Conservation (phyloP, 805 yeast genomes). For the Pichia exigua region DNA sequence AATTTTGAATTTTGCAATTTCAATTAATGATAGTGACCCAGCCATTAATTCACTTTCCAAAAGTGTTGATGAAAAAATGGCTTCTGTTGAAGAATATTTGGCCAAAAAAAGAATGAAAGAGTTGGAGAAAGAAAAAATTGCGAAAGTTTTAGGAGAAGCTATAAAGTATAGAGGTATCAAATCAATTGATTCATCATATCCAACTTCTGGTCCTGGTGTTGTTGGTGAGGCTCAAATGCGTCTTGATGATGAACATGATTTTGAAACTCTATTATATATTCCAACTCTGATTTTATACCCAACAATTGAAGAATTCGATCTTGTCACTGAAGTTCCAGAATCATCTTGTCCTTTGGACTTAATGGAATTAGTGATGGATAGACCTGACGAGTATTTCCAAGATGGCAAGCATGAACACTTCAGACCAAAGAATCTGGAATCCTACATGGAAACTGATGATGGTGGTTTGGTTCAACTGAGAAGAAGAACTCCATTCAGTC, state of each 20-base stretch:
- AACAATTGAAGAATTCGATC: constrained; percentile 75
- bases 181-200: constrained; percentile 33
- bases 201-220: constrained; percentile 44
- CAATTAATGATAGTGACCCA: constrained; percentile 50
- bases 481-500: constrained; percentile 58
- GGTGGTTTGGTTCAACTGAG: constrained; percentile 89
- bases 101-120: constrained; percentile 21
- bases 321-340: constrained; percentile 69
- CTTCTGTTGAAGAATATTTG: constrained; percentile 15
- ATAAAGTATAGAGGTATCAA: constrained; percentile 50
- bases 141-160: constrained; percentile 47
- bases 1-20: constrained; percentile 56
- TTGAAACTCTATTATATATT: constrained; percentile 69
- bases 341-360: constrained; percentile 57
- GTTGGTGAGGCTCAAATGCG: constrained; percentile 44
- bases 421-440: constrained; percentile 50
- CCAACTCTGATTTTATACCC: constrained; percentile 83
- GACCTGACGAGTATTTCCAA: constrained; percentile 65
- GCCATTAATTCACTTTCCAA: constrained; percentile 42
- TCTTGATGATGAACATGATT: constrained; percentile 58
- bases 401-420: constrained; percentile 57
- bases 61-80: constrained; percentile 30
- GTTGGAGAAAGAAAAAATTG: constrained; percentile 33
- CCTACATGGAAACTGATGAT: constrained; percentile 69
- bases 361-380: constrained; percentile 49